phyloP scores from a whole-genome alignment of 352 stramenopile genomes.

The Phytophthora podocarpi region DNA sequence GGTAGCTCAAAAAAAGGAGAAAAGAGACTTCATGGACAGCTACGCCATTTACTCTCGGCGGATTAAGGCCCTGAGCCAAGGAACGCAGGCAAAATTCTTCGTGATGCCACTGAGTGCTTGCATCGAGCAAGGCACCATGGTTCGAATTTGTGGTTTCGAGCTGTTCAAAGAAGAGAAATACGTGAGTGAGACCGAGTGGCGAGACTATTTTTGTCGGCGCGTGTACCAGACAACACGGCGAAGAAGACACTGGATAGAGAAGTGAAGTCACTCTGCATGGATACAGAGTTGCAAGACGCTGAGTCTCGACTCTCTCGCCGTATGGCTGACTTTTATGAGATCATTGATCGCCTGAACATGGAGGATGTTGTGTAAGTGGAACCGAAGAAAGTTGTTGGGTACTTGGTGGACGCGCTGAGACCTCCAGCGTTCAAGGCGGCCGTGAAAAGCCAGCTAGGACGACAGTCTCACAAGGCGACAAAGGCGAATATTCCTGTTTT shows the following conservation, averaged over 20 bases:
- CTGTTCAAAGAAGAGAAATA: constrained; percentile 13
- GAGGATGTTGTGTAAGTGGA: constrained; percentile 3
- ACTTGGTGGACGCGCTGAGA: background rate
- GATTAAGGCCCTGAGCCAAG: constrained; percentile 9
- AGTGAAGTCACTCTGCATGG: constrained; percentile 9
- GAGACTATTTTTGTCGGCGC: constrained; percentile 14
- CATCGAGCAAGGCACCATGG: constrained; percentile 7
- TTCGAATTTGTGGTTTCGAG: constrained; percentile 16
- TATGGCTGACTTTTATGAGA: constrained; percentile 9
- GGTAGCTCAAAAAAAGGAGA: constrained; percentile 18
- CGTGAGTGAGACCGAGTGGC: constrained; percentile 4
- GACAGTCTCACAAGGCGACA: constrained; percentile 3
- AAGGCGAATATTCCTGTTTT: background rate
- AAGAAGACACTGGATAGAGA: constrained; percentile 15
- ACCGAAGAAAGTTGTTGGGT: constrained; percentile 6
- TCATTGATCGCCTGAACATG: constrained; percentile 22
- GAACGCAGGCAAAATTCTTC: constrained; percentile 11
- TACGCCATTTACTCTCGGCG: constrained; percentile 17
- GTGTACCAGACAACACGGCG: constrained; percentile 10
- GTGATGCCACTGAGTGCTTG: constrained; percentile 15
- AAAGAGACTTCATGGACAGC: constrained; percentile 10
- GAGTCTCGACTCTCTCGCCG: constrained; percentile 6
- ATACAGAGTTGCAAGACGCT: background rate
- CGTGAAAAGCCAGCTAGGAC: constrained; percentile 5
- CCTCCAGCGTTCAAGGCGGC: background rate